Evolutionary conservation across 1,139 yeast genomes (phyloP).

Genomic region (Scheffersomyces cryptocercus): DNA sequence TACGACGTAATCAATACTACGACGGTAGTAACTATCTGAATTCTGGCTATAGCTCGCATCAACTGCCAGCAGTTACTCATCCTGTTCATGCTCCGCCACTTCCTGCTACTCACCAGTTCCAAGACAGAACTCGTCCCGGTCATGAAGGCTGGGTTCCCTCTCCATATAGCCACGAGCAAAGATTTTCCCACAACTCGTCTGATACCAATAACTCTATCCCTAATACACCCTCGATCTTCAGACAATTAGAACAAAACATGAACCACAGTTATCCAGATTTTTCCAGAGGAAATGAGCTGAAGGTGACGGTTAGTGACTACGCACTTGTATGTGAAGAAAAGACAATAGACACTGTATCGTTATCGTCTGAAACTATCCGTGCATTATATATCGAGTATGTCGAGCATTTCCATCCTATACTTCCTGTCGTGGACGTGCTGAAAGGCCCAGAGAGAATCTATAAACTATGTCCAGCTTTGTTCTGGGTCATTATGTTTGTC

Average conservation of each 20-base stretch:
- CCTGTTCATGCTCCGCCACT: background rate
- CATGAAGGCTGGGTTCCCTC: background rate
- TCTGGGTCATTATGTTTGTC: conserved; percentile 91
- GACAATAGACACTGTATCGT: conserved; percentile 62
- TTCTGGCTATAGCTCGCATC: conserved; percentile 1
- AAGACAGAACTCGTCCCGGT: background rate
- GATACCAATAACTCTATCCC: conserved; percentile 29
- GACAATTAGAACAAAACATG: conserved; percentile 10
- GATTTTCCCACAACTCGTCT: conserved; percentile 16
- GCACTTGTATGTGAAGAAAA: conserved; percentile 60
- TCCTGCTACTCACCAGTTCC: background rate
- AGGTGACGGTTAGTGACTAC: conserved; percentile 33
- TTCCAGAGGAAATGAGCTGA: conserved; percentile 1
- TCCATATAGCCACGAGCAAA: conserved; percentile 3
- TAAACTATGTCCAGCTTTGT: conserved; percentile 78
- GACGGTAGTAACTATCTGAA: background rate
- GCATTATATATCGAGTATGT: conserved; percentile 73
- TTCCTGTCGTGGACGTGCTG: conserved; percentile 82
- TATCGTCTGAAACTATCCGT: conserved; percentile 61
- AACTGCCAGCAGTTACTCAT: conserved; percentile 4
- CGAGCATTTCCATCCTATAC: conserved; percentile 71
- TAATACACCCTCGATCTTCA: conserved; percentile 33
- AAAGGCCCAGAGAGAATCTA: conserved; percentile 83
- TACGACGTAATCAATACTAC: background rate
- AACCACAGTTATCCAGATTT: background rate